Percentiles rank a stretch among this genome's conserved stretches.
These are phyloP conservation scores for Aspergillus niger DNA, from an alignment of 2,329 filamentous ascomycete species.

Conservation along the genomic window DNA sequence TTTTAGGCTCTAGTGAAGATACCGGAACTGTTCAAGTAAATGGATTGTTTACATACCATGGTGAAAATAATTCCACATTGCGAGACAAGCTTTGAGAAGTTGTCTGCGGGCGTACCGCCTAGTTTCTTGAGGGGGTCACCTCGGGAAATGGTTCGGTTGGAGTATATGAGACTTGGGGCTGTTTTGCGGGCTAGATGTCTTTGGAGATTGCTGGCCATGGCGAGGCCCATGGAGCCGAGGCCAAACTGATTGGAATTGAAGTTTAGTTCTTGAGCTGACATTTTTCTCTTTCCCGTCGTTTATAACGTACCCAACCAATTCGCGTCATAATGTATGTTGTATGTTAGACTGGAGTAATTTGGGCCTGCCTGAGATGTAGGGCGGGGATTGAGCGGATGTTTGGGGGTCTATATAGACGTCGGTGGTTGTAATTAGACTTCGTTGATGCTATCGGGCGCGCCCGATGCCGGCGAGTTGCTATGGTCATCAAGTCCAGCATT, in stretches of 20 bases:
- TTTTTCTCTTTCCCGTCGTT: not conserved
- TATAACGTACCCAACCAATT: conserved; percentile 38
- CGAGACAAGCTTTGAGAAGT: conserved; percentile 37
- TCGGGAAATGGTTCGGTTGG: conserved; percentile 46
- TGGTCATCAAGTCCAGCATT: not conserved
- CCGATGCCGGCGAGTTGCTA: conserved; percentile 21
- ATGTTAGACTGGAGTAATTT: not conserved
- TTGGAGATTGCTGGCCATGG: conserved; percentile 49
- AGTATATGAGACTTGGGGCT: conserved; percentile 38
- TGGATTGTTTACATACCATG: conserved; percentile 27
- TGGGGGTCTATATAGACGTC: not conserved
- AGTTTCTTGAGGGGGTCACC: conserved; percentile 40
- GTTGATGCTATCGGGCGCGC: conserved; percentile 17
- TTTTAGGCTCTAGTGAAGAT: not conserved
- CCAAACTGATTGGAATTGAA: conserved; percentile 34
- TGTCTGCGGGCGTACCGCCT: conserved; percentile 36
- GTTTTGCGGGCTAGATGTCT: conserved; percentile 39
- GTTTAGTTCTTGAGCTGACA: not conserved
- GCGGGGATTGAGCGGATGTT: not conserved
- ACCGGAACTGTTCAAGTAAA: no score
- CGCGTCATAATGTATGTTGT: conserved; percentile 29
- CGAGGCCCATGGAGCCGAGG: conserved; percentile 49
- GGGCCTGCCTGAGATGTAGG: not conserved
- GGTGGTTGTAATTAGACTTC: not conserved
- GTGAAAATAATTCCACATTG: conserved; percentile 45